These are phyloP conservation scores for Exophiala oligosperma DNA, from an alignment of 2,329 filamentous ascomycete genomes.

Conservation along the genomic window DNA sequence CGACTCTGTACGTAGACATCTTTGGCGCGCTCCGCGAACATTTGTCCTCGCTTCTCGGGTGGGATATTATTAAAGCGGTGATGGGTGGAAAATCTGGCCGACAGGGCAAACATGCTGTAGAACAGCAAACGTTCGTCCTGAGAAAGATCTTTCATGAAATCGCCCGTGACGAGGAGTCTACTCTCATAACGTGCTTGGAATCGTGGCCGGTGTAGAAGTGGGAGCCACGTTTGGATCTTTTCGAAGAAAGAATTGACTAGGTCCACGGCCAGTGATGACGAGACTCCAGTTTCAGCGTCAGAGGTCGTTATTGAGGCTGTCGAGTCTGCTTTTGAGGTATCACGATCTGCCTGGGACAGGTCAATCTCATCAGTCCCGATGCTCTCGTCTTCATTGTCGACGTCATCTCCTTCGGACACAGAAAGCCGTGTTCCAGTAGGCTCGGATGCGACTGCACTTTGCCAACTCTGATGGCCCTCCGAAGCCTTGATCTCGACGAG, in stretches of 20 bases:
- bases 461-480: neutral
- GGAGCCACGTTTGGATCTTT: slow-evolving; percentile 79
- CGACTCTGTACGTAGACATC: slow-evolving; percentile 14
- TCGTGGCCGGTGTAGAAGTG: slow-evolving; percentile 85
- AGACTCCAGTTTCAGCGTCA: slow-evolving; percentile 1
- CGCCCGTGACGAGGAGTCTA: slow-evolving; percentile 9
- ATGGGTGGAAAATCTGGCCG: slow-evolving; percentile 21
- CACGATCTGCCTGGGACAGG: neutral
- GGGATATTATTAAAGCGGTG: slow-evolving; percentile 10
- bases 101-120: slow-evolving; percentile 23
- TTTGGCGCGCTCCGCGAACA: slow-evolving; percentile 16
- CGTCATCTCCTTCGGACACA: slow-evolving; percentile 9
- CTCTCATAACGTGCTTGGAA: slow-evolving; percentile 48
- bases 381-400: slow-evolving; percentile 6
- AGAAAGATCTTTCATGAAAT: slow-evolving; percentile 18
- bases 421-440: neutral
- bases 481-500: slow-evolving; percentile 17
- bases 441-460: neutral
- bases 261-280: slow-evolving; percentile 61
- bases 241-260: slow-evolving; percentile 89
- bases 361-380: slow-evolving; percentile 1
- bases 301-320: neutral
- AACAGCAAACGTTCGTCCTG: slow-evolving; percentile 18
- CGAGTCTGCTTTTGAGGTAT: neutral
- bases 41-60: slow-evolving; percentile 14